These are phyloP conservation scores for Spathaspora sp. DNA, from an alignment of 805 yeast genomes.

Conservation along the genomic window DNA sequence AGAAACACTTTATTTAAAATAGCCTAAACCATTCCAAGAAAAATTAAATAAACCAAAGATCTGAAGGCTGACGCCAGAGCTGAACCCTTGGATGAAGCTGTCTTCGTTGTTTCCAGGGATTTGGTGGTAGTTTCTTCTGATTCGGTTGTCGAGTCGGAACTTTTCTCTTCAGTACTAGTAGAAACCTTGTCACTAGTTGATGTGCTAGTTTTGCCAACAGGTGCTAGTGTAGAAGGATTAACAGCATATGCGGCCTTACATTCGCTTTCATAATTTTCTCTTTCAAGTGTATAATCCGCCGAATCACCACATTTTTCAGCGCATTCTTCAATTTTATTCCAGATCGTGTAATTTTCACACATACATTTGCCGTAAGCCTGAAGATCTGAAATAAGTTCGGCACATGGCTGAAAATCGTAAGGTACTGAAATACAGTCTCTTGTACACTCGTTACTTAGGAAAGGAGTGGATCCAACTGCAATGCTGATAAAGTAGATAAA, in stretches of 20 bases:
- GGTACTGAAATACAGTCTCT: neutral
- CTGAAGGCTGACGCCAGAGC: neutral
- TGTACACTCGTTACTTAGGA: neutral
- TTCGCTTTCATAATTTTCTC: neutral
- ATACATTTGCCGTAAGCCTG: neutral
- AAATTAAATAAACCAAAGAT: neutral
- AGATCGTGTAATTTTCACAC: neutral
- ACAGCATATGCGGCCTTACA: neutral
- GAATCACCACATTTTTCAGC: neutral
- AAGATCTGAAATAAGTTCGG: neutral
- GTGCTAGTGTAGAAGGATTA: no score
- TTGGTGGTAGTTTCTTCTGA: neutral
- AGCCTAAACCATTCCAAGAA: neutral
- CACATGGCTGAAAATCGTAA: neutral
- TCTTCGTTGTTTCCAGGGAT: neutral
- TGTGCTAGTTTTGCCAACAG: neutral
- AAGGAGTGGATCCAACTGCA: neutral
- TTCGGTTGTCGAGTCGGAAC: neutral
- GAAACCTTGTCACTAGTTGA: neutral
- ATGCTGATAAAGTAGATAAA: neutral
- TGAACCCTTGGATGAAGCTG: neutral
- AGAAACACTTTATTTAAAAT: no score
- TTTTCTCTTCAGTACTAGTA: neutral
- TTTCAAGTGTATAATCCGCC: neutral
- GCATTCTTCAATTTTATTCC: neutral